A percentile compares a stretch with the other conserved stretches of the same genome.
Evolutionary conservation across 345 rosid genomes (phyloP).

Genomic region (Linum lewisii): DNA sequence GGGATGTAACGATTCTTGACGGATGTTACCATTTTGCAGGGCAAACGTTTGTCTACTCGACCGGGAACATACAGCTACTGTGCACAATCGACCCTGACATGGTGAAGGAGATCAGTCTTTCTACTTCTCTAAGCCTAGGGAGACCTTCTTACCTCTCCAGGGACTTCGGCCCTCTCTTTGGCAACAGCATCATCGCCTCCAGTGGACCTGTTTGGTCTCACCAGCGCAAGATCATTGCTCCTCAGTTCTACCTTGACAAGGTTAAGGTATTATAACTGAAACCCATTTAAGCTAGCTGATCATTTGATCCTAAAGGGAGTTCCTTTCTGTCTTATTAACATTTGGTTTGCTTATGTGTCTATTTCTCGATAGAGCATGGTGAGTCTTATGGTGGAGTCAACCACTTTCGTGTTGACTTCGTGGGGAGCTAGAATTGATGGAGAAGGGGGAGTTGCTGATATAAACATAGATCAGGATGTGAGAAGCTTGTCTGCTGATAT

Average conservation of each 20-base stretch:
- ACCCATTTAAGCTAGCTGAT: background rate
- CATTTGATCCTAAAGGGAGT: background rate
- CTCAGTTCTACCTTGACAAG: constrained; percentile 19
- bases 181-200: constrained; percentile 35
- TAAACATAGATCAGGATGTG: constrained; percentile 16
- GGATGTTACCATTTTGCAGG: constrained; percentile 20
- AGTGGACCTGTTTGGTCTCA: constrained; percentile 28
- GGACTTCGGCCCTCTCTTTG: constrained; percentile 37
- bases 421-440: constrained; percentile 17
- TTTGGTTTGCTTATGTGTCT: background rate
- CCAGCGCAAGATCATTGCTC: constrained; percentile 23
- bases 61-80: constrained; percentile 29
- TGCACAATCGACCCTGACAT: constrained; percentile 25
- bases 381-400: constrained; percentile 20
- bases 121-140: constrained; percentile 29
- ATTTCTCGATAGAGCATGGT: constrained; percentile 14
- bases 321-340: background rate
- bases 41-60: constrained; percentile 33
- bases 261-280: constrained; percentile 20
- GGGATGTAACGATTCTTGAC: too few species aligned
- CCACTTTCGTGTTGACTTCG: constrained; percentile 2
- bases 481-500: constrained; percentile 23
- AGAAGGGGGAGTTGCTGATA: constrained; percentile 6
- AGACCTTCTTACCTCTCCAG: constrained; percentile 38
- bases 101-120: constrained; percentile 33